phyloP scores from a whole-genome alignment of 768 basidiomycete species.

The Hemileccinum impolitum region DNA sequence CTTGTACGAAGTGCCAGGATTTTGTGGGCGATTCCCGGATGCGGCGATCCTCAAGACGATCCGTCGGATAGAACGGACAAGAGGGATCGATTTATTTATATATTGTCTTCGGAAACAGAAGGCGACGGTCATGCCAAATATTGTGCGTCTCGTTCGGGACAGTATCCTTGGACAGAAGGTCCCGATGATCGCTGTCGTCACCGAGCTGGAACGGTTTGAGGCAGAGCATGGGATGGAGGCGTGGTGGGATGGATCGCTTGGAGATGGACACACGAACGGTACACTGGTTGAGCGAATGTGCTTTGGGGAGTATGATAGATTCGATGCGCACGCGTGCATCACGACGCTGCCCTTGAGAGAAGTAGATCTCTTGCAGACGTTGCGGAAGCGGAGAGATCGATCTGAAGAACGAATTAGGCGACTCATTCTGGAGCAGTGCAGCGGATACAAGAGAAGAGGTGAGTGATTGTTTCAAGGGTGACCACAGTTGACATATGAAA shows the following conservation, averaged over 20 bases:
- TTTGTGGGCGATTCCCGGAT: constrained; percentile 9
- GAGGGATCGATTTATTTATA: constrained; percentile 22
- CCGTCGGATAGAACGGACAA: constrained; percentile 9
- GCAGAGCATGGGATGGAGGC: constrained; percentile 23
- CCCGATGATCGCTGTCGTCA: constrained; percentile 26
- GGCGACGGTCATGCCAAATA: constrained; percentile 11
- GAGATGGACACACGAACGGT: constrained; percentile 24
- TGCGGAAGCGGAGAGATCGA: constrained; percentile 19
- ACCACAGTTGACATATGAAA: constrained; percentile 1
- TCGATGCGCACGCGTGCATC: constrained; percentile 38
- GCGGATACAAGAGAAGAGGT: constrained; percentile 10
- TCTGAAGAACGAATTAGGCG: constrained; percentile 13
- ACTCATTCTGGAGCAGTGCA: constrained; percentile 17
- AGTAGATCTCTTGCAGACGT: constrained; percentile 3
- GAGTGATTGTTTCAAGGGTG: background rate
- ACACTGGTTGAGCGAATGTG: constrained; percentile 21
- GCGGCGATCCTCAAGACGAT: constrained; percentile 14
- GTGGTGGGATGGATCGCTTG: constrained; percentile 26
- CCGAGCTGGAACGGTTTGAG: constrained; percentile 22
- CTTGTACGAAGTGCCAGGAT: constrained; percentile 26
- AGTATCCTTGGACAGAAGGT: background rate
- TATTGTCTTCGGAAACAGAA: constrained; percentile 24
- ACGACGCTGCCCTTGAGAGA: constrained; percentile 28
- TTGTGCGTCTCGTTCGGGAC: constrained; percentile 7
- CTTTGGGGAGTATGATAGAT: constrained; percentile 20